These are phyloP conservation scores for Plasmodium coatneyi DNA, from an alignment of 169 alveolate species.

Conservation along the genomic window DNA sequence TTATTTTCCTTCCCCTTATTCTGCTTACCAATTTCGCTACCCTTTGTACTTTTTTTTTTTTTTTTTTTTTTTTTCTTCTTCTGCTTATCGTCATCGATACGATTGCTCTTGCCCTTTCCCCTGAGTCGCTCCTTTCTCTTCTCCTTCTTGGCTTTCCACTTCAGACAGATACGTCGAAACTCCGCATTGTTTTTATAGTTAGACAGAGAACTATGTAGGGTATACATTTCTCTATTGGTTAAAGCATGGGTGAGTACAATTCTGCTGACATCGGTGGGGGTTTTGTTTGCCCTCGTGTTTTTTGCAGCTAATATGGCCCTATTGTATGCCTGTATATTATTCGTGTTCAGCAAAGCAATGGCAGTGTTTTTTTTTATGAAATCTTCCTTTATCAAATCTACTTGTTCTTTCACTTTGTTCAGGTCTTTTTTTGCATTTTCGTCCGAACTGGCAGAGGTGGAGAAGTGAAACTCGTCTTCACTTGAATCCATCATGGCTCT, in stretches of 20 bases:
- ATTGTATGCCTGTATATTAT: slow-evolving; percentile 42
- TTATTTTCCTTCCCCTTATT: background rate
- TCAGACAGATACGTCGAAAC: slow-evolving; percentile 41
- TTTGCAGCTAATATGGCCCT: slow-evolving; percentile 62
- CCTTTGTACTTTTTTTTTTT: background rate
- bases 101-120: background rate
- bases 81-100: background rate
- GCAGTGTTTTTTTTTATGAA: slow-evolving; percentile 46
- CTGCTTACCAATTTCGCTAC: background rate
- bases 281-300: slow-evolving; percentile 46
- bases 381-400: slow-evolving; percentile 57
- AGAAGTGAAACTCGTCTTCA: slow-evolving; percentile 13
- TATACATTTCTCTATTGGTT: slow-evolving; percentile 53
- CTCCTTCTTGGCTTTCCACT: slow-evolving; percentile 41
- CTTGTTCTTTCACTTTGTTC: slow-evolving; percentile 65
- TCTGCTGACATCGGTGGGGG: slow-evolving; percentile 55
- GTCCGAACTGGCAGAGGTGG: slow-evolving; percentile 23
- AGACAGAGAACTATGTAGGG: slow-evolving; percentile 30
- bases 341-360: slow-evolving; percentile 50
- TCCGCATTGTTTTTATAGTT: slow-evolving; percentile 32
- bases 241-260: slow-evolving; percentile 53
- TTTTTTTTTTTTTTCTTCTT: slow-evolving; percentile 4
- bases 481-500: slow-evolving; percentile 8
- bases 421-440: slow-evolving; percentile 19
- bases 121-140: slow-evolving; percentile 9